Evolutionary conservation across 1,139 yeast species (phyloP), one percentile per base, ranked within the genome.

Genomic region (Zygosaccharomyces pseudobailii): DNA sequence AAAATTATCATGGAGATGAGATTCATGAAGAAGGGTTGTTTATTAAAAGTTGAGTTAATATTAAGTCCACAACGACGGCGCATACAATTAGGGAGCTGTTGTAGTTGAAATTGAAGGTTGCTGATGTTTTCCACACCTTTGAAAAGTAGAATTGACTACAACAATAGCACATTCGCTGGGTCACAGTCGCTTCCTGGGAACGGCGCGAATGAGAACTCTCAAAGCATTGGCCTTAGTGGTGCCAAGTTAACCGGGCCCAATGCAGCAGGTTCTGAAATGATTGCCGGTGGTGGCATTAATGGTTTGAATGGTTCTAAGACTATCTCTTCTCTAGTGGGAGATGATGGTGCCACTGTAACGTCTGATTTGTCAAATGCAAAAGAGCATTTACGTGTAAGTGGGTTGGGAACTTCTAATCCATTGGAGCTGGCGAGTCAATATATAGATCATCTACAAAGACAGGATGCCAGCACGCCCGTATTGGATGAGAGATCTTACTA

Each of bases 401-500:
- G 63, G 4, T 39, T 64, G 25, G 66, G 58, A 1, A 51, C 55
- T 8, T 52, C 51, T n/a, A 55, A 57, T 20, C 72, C 73, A 3
- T 53, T 70, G 40, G 66, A 71, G 38, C 51, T 71, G 31, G 74
- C 75, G 1, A 61, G 70, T 36, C 68, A 68, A 54, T 71, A 68
- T 47, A 66, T 71, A 28, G 71, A 70, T 40, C 68, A 69, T 28
- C 55, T 71, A 28, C 57, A 69, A 34, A 57, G 65, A 23, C 65
- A 66, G 32, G 76, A 72, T 53, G 63, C 66, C 22, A 65, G 62
- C 22, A 65, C 74, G 0, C 74, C 74, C 5, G 61, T 70, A 5
- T 53, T 72, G 21, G 75, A 71, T 47, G 73, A 69, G 48, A 61
- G 69, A 36, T 62, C 70, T 1, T 69, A 68, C 47, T 69, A 68